phyloP scores from a whole-genome alignment of 345 rosid genomes.

The Camelina sativa region DNA sequence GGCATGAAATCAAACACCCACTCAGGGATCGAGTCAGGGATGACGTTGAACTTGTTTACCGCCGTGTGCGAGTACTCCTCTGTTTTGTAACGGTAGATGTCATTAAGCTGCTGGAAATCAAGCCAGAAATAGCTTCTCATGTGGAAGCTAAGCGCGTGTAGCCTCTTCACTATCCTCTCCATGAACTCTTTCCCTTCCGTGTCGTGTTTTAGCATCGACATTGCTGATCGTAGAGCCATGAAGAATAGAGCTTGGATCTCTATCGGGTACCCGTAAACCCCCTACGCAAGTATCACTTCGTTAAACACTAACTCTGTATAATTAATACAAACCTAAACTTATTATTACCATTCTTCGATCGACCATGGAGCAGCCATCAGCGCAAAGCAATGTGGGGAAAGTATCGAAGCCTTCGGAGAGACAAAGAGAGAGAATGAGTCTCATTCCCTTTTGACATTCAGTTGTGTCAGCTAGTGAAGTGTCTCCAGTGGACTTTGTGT shows the following conservation, averaged over 20 bases:
- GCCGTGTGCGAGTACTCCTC: conserved; percentile 73
- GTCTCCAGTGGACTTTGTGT: conserved; percentile 80
- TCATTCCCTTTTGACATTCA: conserved; percentile 85
- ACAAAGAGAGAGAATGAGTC: conserved; percentile 69
- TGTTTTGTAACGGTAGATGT: conserved; percentile 68
- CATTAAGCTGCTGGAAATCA: conserved; percentile 65
- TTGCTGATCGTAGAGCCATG: conserved; percentile 65
- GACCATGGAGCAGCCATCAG: conserved; percentile 86
- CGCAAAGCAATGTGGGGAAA: conserved; percentile 80
- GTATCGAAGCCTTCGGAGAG: conserved; percentile 89
- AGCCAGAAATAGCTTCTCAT: conserved; percentile 72
- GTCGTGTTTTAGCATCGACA: conserved; percentile 59
- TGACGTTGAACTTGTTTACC: conserved; percentile 68
- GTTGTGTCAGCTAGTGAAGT: conserved; percentile 67
- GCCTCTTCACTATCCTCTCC: conserved; percentile 57
- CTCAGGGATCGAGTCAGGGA: conserved; percentile 67
- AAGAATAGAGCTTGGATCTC: conserved; percentile 73
- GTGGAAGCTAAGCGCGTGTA: conserved; percentile 69
- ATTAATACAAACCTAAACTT: too few species aligned
- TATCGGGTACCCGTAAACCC: conserved; percentile 66
- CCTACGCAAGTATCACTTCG: conserved; percentile 40
- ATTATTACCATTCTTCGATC: conserved; percentile 77
- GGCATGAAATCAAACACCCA: conserved; percentile 81
- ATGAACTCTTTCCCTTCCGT: conserved; percentile 61
- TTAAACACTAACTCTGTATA: background rate